Base-by-base conservation (phyloP, 106 monocot genomes). In the Hemerocallis citrina region DNA sequence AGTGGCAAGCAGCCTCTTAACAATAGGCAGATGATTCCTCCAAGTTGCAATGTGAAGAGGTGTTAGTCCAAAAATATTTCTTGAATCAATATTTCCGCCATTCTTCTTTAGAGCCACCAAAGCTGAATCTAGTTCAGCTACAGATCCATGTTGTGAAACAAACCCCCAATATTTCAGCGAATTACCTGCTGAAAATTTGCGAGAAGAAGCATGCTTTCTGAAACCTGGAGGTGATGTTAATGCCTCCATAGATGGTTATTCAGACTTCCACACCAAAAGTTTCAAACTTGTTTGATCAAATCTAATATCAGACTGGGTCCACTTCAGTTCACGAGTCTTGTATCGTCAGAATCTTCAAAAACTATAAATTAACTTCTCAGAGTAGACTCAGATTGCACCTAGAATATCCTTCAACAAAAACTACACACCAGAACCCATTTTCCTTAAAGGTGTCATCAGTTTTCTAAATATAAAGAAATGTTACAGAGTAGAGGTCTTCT, bases 1-100 rank as follows among this genome's bases (percentile, higher is more conserved):
- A 68, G 98, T 82, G 73, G 74, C 84, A 34, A 98, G 82, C 64
- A 99, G 69, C 64, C 92, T 88, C 80, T 68, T 88, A 37, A 92
- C 81, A 69, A 99, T 92, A 21, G 98, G 98, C 24, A 99, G 68
- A 79, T 92, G 84, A 74, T 99, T 99, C 64, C 98, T 84, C 98
- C 98, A 99, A 42, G 85, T 83, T 37, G 98, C 91, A 73, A 92
- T 85, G 47, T 99, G 98, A 36, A 99, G 82, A 65, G 98, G 75
- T 62, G 92, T 85, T 57, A 92, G 84, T n/a, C 98, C 98, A 71
- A 81, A 77, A 28, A 64, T 48, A 73, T 99, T 92, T 62, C 88
- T 85, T 14, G 69, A 63, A 69, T 99, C 69, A 55, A 99, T 72
- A 76, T 80, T 92, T 23, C 81, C 91, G 49, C 92, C 98, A 80